These are phyloP conservation scores for Geranium brycei DNA, from an alignment of 345 rosid species.

Conservation along the genomic window DNA sequence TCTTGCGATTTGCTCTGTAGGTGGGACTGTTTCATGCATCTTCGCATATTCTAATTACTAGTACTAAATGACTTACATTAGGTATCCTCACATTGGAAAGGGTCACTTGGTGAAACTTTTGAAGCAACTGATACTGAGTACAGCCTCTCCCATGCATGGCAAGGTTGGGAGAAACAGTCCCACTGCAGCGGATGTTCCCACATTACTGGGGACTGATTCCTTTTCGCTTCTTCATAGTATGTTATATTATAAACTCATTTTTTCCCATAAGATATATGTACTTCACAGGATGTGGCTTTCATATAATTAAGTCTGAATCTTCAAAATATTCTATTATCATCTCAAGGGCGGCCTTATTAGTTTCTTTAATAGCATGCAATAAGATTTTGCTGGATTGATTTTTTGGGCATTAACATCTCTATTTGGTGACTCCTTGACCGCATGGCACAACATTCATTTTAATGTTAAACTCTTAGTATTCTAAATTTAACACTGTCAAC, in stretches of 20 bases:
- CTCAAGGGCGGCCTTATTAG: background rate
- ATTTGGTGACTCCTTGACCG: background rate
- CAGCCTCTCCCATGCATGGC: slow-evolving; percentile 29
- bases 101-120: slow-evolving; percentile 90
- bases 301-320: background rate
- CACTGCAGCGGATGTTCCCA: slow-evolving; percentile 84
- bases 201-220: slow-evolving; percentile 72
- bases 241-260: slow-evolving; percentile 17
- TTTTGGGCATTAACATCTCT: background rate
- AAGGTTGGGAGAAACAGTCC: slow-evolving; percentile 36
- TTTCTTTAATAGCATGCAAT: no score
- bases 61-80: slow-evolving; percentile 11
- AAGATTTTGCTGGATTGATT: background rate
- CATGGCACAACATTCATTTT: background rate
- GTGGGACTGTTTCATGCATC: background rate
- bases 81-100: slow-evolving; percentile 75
- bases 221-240: slow-evolving; percentile 80
- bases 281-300: background rate
- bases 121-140: slow-evolving; percentile 53
- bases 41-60: background rate
- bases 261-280: slow-evolving; percentile 3
- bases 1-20: background rate
- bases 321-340: background rate
- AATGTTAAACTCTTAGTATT: background rate
- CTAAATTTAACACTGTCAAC: background rate